These are phyloP conservation scores for Geotrichum aggregatum DNA, from an alignment of 1,139 yeast species.

Conservation along the genomic window DNA sequence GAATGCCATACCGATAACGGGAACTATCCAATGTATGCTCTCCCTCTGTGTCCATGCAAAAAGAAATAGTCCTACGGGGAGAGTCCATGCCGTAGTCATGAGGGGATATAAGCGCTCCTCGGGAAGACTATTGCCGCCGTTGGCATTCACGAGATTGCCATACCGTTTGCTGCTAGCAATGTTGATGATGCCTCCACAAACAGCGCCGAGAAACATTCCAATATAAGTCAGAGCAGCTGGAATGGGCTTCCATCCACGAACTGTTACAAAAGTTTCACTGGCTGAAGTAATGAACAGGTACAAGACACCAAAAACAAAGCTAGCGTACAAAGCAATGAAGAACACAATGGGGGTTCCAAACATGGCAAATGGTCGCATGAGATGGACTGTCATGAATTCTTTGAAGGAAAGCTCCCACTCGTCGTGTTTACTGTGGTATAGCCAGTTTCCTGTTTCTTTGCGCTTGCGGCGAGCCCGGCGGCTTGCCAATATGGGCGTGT, in stretches of 20 bases:
- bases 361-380: constrained; percentile 46
- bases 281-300: constrained; percentile 44
- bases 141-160: constrained; percentile 55
- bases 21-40: constrained; percentile 67
- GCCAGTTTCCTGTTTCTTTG: constrained; percentile 54
- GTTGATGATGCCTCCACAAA: constrained; percentile 47
- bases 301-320: constrained; percentile 47
- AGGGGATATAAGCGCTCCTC: constrained; percentile 59
- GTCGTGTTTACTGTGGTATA: constrained; percentile 44
- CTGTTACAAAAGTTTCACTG: constrained; percentile 36
- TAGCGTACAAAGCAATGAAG: constrained; percentile 43
- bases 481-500: constrained; percentile 60
- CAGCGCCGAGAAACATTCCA: constrained; percentile 53
- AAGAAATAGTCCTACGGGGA: constrained; percentile 70
- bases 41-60: constrained; percentile 68
- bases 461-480: constrained; percentile 55
- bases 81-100: constrained; percentile 43
- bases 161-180: constrained; percentile 46
- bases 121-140: constrained; percentile 49
- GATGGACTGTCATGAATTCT: constrained; percentile 42
- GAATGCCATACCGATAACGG: constrained; percentile 59
- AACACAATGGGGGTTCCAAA: constrained; percentile 46
- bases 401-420: constrained; percentile 42
- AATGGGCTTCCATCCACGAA: constrained; percentile 43
- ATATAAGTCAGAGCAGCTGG: constrained; percentile 54